These are phyloP conservation scores for Cyclostephanos tholiformis DNA, from an alignment of 108 stramenopile genomes.

Conservation along the genomic window DNA sequence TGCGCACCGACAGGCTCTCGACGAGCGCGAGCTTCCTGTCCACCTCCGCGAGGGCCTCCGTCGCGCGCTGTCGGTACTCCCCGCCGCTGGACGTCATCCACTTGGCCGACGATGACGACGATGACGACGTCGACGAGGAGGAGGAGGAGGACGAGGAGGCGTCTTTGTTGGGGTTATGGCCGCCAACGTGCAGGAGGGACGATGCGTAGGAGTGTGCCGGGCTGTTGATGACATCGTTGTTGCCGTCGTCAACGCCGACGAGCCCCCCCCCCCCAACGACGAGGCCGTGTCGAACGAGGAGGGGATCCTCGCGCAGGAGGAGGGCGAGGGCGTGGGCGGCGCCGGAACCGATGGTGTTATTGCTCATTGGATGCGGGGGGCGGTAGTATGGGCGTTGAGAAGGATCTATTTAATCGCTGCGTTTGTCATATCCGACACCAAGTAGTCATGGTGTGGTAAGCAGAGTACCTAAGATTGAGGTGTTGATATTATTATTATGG, in stretches of 20 bases:
- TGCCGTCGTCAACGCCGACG: background rate
- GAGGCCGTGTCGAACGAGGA: constrained; percentile 62
- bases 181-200: constrained; percentile 58
- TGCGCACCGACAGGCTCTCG: constrained; percentile 72
- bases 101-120: constrained; percentile 9
- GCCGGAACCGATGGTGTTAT: constrained; percentile 31
- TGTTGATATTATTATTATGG: no score
- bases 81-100: constrained; percentile 45
- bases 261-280: constrained; percentile 6
- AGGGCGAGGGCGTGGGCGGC: constrained; percentile 68
- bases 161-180: background rate
- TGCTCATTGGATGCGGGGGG: no score
- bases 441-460: no score
- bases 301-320: constrained; percentile 72
- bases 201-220: constrained; percentile 74
- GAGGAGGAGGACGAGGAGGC: constrained; percentile 4
- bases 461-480: no score
- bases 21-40: constrained; percentile 80
- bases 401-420: no score
- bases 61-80: constrained; percentile 59
- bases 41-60: constrained; percentile 79
- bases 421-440: no score
- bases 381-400: no score
- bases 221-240: constrained; percentile 12
- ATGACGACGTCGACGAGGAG: background rate